Conservation (phyloP, 345 rosid species). For the Iberis pinnata region DNA sequence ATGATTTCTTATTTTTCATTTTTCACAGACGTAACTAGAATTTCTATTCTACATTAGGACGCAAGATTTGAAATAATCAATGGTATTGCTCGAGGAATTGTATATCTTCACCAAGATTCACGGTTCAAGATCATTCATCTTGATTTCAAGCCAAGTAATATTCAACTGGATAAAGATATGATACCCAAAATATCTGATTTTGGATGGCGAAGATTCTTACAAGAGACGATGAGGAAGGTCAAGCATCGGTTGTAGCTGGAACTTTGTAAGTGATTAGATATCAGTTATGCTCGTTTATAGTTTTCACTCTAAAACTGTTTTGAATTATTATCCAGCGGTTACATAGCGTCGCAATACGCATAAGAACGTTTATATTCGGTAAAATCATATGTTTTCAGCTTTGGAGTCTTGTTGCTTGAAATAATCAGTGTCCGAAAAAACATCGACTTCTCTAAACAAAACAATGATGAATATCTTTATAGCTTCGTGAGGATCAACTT, state of each 20-base stretch:
- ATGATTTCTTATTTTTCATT: too few species aligned
- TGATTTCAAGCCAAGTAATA: constrained; percentile 74
- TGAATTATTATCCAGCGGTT: too few species aligned
- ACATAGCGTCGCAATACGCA: constrained; percentile 81
- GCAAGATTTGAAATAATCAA: constrained; percentile 51
- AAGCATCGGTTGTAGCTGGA: too few species aligned
- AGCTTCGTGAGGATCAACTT: constrained; percentile 53
- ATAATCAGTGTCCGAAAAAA: constrained; percentile 55
- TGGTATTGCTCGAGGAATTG: constrained; percentile 71
- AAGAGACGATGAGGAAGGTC: too few species aligned
- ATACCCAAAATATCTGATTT: constrained; percentile 73
- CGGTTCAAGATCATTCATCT: constrained; percentile 73
- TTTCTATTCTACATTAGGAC: constrained; percentile 48
- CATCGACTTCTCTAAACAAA: too few species aligned
- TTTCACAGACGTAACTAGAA: constrained; percentile 34
- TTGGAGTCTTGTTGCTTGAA: constrained; percentile 69
- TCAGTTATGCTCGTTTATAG: too few species aligned
- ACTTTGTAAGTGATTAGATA: too few species aligned
- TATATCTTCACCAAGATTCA: constrained; percentile 81
- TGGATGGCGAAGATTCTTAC: constrained; percentile 73
- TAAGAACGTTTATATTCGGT: constrained; percentile 65
- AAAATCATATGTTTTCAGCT: constrained; percentile 69
- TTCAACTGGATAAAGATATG: constrained; percentile 59
- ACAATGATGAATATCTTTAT: constrained; percentile 61
- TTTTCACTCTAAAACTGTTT: too few species aligned